A percentile compares a stretch with the other conserved stretches of the same genome.
phyloP scores from a whole-genome alignment of 208 protist genomes.

The Entamoeba nuttalli region DNA sequence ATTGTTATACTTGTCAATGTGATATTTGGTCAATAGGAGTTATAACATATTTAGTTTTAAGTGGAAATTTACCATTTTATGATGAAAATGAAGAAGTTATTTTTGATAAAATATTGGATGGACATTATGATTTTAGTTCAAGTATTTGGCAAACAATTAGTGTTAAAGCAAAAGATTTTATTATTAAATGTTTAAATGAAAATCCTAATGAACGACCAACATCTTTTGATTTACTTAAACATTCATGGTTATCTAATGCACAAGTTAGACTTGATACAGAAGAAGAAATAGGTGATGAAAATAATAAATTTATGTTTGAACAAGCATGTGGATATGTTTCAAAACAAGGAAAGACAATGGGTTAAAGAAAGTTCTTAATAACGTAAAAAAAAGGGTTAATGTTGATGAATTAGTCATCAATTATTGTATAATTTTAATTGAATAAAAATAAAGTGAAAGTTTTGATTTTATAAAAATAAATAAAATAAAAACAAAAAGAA shows the following conservation, averaged over 20 bases:
- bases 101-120: not conserved
- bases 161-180: not conserved
- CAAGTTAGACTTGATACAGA: not conserved
- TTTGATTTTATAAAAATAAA: no score
- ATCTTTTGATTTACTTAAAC: not conserved
- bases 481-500: no score
- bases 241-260: not conserved
- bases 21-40: conserved; percentile 42
- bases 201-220: not conserved
- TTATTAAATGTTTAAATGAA: not conserved
- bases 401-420: no score
- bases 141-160: not conserved
- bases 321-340: not conserved
- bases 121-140: not conserved
- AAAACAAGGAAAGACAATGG: not conserved
- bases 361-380: not conserved
- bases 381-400: no score
- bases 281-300: not conserved
- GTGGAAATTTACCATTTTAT: conserved; percentile 13
- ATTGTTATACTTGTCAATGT: conserved; percentile 11
- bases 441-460: no score
- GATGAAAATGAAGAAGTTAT: not conserved
- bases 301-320: not conserved
- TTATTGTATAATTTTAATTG: no score
- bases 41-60: conserved; percentile 29